Evolutionary conservation across 805 yeast genomes (phyloP), one percentile per base, ranked within the genome.

Genomic region (Monosporozyma aquatica): DNA sequence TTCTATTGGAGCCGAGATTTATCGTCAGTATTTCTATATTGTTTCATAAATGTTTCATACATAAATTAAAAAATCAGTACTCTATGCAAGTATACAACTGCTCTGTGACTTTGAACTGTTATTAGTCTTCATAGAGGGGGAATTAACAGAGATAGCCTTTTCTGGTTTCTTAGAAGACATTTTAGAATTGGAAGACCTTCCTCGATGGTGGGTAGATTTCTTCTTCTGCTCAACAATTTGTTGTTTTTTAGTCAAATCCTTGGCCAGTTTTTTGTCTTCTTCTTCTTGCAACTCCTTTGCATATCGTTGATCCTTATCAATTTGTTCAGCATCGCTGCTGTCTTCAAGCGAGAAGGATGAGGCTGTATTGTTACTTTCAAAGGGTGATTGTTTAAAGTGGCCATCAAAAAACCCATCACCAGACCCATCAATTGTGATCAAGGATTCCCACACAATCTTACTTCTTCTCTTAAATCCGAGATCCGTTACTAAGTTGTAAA

Each of bases 401-500:
- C 87, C 90, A 17, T 74, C 72, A 58, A 74, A 77, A 52, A 82
- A 83, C 26, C 68, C 66, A 54, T 84, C 92, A 10, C 73, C 74
- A 1, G 69, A 65, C 0, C 95, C 95, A 32, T 70, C 69, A 4
- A 78, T 69, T 1, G 85, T 75, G 36, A 70, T 70, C 30, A 89
- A 61, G 1, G 82, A 72, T 55, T 85, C 89, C 97, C 97, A 90
- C 6, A 86, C 84, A 18, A 82, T 71, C 10, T 70, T 62, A 2
- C 51, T 49, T 34, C 69, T 66, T 20, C 58, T 48, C 32, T 51
- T 55, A 52, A 76, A 82, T 3, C 94, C 90, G 14, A 71, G 66
- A 58, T 90, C 97, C 2, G 94, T 85, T 3, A 85, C 80, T 24
- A 89, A 66, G 5, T 75, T 59, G 55, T 75, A 86, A 22, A 90